These are phyloP conservation scores for Inga oerstediana DNA, from an alignment of 306 rosid species.

Conservation along the genomic window DNA sequence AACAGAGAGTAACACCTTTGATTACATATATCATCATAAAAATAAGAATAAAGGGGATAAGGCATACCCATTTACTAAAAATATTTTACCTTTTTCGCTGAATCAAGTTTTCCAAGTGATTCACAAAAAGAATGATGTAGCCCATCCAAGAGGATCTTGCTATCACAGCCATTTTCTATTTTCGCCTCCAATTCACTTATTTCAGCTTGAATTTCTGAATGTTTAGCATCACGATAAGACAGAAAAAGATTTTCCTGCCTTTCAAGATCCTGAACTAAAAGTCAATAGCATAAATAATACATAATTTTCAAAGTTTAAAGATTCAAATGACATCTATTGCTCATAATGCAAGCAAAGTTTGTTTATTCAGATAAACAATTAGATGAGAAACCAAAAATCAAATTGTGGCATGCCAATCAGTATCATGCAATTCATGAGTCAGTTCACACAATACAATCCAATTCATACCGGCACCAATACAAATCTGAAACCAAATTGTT, in stretches of 20 bases:
- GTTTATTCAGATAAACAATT: not conserved
- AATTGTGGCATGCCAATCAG: not conserved
- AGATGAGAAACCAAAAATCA: not conserved
- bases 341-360: not conserved
- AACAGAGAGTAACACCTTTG: conserved; percentile 12
- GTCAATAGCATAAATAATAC: conserved; percentile 26
- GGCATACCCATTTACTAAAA: conserved; percentile 4
- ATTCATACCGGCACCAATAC: not conserved
- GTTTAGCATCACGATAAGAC: conserved; percentile 40
- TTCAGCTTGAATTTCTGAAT: conserved; percentile 52
- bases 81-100: conserved; percentile 64
- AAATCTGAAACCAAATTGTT: not conserved
- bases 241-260: conserved; percentile 56
- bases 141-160: conserved; percentile 45
- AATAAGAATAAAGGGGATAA: conserved; percentile 1
- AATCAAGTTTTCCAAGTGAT: conserved; percentile 54
- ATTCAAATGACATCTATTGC: not conserved
- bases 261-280: conserved; percentile 64
- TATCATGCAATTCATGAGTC: not conserved
- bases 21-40: conserved; percentile 1
- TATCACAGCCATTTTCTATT: conserved; percentile 45
- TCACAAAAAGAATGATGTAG: conserved; percentile 47
- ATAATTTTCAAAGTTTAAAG: not conserved
- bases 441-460: not conserved
- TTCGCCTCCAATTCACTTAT: conserved; percentile 61